phyloP scores from a whole-genome alignment of 805 yeast genomes.

The Tetrapisispora taiwanensis region DNA sequence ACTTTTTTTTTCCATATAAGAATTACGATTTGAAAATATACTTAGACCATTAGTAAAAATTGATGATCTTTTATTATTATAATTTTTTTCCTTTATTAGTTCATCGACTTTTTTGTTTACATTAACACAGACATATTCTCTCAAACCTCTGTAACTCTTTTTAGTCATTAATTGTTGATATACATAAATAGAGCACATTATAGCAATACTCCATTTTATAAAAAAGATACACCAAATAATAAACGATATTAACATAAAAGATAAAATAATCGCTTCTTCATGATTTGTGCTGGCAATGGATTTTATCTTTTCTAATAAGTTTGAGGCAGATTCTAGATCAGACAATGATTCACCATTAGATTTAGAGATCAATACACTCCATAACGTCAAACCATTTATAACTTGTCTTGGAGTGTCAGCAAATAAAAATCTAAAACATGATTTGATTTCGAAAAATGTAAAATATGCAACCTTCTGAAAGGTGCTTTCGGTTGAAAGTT shows the following conservation, averaged over 20 bases:
- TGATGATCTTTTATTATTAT: slow-evolving; percentile 1
- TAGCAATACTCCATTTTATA: slow-evolving; percentile 43
- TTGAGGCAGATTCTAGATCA: slow-evolving; percentile 20
- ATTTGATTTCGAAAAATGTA: slow-evolving; percentile 54
- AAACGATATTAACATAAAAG: slow-evolving; percentile 69
- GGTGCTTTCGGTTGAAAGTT: slow-evolving; percentile 53
- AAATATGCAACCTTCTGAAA: slow-evolving; percentile 61
- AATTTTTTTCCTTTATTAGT: slow-evolving; percentile 20
- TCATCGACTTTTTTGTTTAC: slow-evolving; percentile 48
- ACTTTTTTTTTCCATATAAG: background rate
- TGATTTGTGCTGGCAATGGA: slow-evolving; percentile 50
- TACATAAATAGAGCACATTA: slow-evolving; percentile 43
- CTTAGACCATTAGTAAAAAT: background rate
- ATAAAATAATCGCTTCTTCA: slow-evolving; percentile 58
- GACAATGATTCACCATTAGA: slow-evolving; percentile 23
- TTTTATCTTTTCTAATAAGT: slow-evolving; percentile 37
- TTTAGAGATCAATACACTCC: slow-evolving; percentile 35
- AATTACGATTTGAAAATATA: background rate
- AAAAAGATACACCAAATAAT: slow-evolving; percentile 64
- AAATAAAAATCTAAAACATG: slow-evolving; percentile 49
- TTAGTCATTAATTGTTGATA: slow-evolving; percentile 35
- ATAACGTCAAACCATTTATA: slow-evolving; percentile 65
- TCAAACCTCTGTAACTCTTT: slow-evolving; percentile 35
- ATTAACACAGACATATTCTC: slow-evolving; percentile 50
- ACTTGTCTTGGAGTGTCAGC: slow-evolving; percentile 87